A percentile compares a stretch with the other conserved stretches of the same genome.
These are phyloP conservation scores for Nemania sp. DNA, from an alignment of 2,329 filamentous ascomycete species.

Conservation along the genomic window DNA sequence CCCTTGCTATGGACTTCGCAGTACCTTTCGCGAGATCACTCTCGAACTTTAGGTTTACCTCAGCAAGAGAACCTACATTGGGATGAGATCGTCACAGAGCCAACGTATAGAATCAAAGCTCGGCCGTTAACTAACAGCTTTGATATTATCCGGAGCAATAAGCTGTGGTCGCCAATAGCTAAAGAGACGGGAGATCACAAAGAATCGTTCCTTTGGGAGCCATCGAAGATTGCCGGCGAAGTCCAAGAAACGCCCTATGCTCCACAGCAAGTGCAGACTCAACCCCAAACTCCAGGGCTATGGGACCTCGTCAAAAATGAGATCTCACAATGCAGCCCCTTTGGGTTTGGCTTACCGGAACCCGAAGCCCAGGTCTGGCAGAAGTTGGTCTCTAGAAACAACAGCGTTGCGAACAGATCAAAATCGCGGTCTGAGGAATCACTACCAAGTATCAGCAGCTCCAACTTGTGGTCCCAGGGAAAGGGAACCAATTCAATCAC, in stretches of 20 bases:
- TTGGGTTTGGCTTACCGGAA: conserved; percentile 22
- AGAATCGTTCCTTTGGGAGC: conserved; percentile 20
- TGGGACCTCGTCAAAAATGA: conserved; percentile 9
- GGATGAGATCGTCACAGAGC: conserved; percentile 51
- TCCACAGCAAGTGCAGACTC: not conserved
- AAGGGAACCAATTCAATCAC: not conserved
- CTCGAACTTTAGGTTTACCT: conserved; percentile 43
- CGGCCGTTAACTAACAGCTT: conserved; percentile 49
- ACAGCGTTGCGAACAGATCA: conserved; percentile 11
- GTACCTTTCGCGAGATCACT: conserved; percentile 24
- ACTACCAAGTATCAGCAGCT: conserved; percentile 20
- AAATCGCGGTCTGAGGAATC: conserved; percentile 7
- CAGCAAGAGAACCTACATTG: conserved; percentile 56
- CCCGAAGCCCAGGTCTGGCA: conserved; percentile 26
- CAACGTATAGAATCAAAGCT: conserved; percentile 46
- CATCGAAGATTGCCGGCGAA: conserved; percentile 8
- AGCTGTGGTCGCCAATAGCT: conserved; percentile 51
- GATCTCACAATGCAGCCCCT: not conserved
- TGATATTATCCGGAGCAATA: conserved; percentile 52
- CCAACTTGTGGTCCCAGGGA: conserved; percentile 21
- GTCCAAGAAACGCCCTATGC: not conserved
- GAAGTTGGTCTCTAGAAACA: conserved; percentile 4
- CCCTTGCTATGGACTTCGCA: conserved; percentile 41
- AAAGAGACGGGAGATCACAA: not conserved
- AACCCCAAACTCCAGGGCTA: conserved; percentile 5